Percentiles rank a stretch among this genome's conserved stretches.
These are phyloP conservation scores for Penicillium sp. DNA, from an alignment of 2,329 filamentous ascomycete genomes.

Conservation along the genomic window DNA sequence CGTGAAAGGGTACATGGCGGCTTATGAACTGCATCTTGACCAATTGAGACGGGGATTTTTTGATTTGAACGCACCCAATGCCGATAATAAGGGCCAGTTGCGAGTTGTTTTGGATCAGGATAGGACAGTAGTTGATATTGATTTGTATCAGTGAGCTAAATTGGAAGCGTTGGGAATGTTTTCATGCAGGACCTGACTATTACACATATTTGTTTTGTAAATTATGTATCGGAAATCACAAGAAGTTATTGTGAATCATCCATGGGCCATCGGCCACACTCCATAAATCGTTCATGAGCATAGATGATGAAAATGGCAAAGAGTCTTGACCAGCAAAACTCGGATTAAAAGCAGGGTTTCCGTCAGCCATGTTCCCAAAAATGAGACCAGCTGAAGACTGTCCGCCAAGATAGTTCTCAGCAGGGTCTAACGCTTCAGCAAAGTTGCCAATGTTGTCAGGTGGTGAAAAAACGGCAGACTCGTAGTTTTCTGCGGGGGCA, in stretches of 20 bases:
- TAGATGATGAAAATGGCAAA: conserved; percentile 21
- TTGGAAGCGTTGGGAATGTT: background rate
- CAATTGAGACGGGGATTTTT: conserved; percentile 16
- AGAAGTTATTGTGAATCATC: conserved; percentile 32
- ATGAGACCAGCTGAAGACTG: conserved; percentile 21
- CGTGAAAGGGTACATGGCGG: conserved; percentile 21
- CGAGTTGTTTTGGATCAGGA: conserved; percentile 14
- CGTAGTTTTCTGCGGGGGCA: conserved; percentile 1
- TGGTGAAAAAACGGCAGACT: background rate
- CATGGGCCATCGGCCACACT: conserved; percentile 37
- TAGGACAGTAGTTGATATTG: conserved; percentile 6
- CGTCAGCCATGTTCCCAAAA: conserved; percentile 21
- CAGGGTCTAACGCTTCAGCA: background rate
- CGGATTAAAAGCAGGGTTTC: conserved; percentile 12
- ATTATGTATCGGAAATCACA: conserved; percentile 8
- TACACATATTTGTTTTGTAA: background rate
- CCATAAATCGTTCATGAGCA: conserved; percentile 30
- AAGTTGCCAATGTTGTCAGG: background rate
- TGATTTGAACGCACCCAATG: no score
- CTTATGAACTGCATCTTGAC: conserved; percentile 23
- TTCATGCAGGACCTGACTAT: background rate
- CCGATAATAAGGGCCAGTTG: conserved; percentile 8
- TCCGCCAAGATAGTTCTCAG: conserved; percentile 1
- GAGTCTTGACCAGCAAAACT: conserved; percentile 14
- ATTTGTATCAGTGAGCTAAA: background rate